Percentiles rank a stretch among this genome's conserved stretches.
These are phyloP conservation scores for Coffea eugenioides DNA, from an alignment of 257 asterid genomes.

Conservation along the genomic window DNA sequence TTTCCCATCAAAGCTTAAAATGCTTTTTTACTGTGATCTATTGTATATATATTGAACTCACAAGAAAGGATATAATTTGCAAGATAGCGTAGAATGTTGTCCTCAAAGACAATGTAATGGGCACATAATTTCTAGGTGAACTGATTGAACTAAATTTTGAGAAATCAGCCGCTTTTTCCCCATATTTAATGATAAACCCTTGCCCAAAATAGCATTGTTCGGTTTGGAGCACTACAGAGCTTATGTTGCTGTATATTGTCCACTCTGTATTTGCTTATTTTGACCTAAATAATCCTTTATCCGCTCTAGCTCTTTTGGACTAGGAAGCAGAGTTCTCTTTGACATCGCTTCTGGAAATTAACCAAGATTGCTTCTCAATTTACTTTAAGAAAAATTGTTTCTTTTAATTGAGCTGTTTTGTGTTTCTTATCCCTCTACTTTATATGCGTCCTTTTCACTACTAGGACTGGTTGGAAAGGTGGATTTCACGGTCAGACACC, in stretches of 20 bases:
- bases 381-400: background rate
- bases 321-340: background rate
- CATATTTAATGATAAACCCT: background rate
- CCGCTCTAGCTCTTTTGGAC: background rate
- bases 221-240: background rate
- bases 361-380: background rate
- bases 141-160: background rate
- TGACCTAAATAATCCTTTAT: background rate
- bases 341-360: background rate
- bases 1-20: background rate
- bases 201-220: background rate
- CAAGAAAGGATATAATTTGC: background rate
- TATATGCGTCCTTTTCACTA: conserved; percentile 14
- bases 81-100: background rate
- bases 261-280: background rate
- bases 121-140: background rate
- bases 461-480: conserved; percentile 90
- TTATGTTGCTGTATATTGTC: background rate
- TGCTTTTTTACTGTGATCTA: background rate
- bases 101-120: background rate
- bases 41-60: background rate
- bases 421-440: background rate
- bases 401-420: background rate
- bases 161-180: background rate
- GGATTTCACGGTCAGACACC: conserved; percentile 94